Conservation (phyloP, 2,329 filamentous ascomycete species). For the Graphilbum sp. region DNA sequence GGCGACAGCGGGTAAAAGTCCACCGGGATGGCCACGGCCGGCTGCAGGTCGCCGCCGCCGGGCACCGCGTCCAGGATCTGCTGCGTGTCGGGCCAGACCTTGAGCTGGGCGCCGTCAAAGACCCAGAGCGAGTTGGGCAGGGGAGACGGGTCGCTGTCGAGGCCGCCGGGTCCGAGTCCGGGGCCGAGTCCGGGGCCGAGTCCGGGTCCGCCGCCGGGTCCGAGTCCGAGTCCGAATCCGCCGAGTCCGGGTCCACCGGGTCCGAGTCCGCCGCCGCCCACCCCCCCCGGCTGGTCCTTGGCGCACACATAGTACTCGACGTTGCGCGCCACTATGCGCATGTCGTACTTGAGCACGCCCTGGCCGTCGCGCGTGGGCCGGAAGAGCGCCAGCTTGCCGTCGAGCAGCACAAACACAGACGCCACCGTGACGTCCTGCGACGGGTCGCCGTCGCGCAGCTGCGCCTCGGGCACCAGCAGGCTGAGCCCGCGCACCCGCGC, state of each 20-base stretch:
- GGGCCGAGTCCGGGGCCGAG: no score
- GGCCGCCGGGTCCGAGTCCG: not conserved
- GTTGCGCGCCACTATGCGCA: constrained; percentile 90
- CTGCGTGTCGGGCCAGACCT: constrained; percentile 77
- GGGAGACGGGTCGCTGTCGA: constrained; percentile 16
- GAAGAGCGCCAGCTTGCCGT: constrained; percentile 85
- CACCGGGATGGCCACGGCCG: constrained; percentile 61
- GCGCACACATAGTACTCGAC: constrained; percentile 91
- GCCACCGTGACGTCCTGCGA: constrained; percentile 90
- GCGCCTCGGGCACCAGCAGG: constrained; percentile 87
- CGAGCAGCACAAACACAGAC: constrained; percentile 89
- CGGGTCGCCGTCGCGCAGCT: constrained; percentile 79
- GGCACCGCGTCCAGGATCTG: constrained; percentile 57
- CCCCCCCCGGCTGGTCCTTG: constrained; percentile 69
- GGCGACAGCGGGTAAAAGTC: constrained; percentile 93
- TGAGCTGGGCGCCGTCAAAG: constrained; percentile 75
- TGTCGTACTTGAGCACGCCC: constrained; percentile 88
- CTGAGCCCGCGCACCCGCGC: constrained; percentile 83
- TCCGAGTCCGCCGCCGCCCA: no score
- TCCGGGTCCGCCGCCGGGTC: constrained; percentile 6
- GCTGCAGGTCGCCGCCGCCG: constrained; percentile 52
- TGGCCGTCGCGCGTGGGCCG: constrained; percentile 72
- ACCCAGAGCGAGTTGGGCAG: constrained; percentile 85
- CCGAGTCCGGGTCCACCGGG: no score
- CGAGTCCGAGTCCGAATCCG: no score